These are phyloP conservation scores for Alternaria gansuensis DNA, from an alignment of 2,329 filamentous ascomycete genomes.

Conservation along the genomic window DNA sequence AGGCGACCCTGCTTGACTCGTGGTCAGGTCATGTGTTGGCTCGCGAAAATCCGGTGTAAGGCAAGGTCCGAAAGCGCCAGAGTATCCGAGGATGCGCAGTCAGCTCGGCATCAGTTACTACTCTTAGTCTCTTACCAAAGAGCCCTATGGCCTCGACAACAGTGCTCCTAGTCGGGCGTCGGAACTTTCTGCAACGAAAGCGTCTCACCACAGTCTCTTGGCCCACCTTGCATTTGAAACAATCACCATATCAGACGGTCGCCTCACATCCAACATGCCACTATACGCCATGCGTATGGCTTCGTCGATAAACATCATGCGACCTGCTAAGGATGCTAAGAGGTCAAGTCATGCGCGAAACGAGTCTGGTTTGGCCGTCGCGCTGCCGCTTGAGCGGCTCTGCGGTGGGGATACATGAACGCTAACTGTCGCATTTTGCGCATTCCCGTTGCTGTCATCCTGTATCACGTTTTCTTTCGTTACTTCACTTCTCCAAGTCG, in stretches of 20 bases:
- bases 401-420: conserved; percentile 22
- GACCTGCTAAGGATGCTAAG: conserved; percentile 16
- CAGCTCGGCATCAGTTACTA: conserved; percentile 2
- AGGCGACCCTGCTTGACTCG: conserved; percentile 1
- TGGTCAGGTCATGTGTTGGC: background rate
- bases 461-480: conserved; percentile 20
- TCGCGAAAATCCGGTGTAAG: background rate
- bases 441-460: conserved; percentile 22
- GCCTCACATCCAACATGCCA: conserved; percentile 18
- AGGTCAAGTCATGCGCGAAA: conserved; percentile 37
- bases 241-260: conserved; percentile 26
- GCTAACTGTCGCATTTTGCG: conserved; percentile 25
- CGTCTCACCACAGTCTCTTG: conserved; percentile 40
- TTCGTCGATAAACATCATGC: conserved; percentile 33
- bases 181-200: conserved; percentile 24
- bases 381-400: conserved; percentile 29
- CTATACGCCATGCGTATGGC: conserved; percentile 30
- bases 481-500: conserved; percentile 20
- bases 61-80: conserved; percentile 3
- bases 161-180: conserved; percentile 7
- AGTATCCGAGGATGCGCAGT: conserved; percentile 8
- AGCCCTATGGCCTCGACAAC: background rate
- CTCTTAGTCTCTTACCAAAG: background rate
- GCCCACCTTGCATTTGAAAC: conserved; percentile 37
- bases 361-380: conserved; percentile 36